Conservation (phyloP, 805 yeast genomes). For the Sugiyamaella floridensis region DNA sequence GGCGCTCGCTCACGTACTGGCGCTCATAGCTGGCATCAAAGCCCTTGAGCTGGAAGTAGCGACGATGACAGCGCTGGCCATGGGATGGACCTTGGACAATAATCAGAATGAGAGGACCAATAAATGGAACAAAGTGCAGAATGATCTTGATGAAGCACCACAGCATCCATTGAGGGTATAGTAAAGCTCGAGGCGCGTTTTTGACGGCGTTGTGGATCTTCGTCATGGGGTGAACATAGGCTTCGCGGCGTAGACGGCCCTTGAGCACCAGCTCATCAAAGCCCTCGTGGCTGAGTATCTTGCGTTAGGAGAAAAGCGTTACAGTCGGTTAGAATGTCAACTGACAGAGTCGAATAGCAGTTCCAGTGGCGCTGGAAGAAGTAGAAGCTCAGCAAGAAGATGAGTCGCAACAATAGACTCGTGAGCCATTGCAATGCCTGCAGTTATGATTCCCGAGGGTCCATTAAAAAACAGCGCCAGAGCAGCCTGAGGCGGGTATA, state of each 20-base stretch:
- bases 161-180: constrained; percentile 38
- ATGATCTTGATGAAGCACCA: constrained; percentile 34
- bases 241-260: constrained; percentile 33
- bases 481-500: constrained; percentile 43
- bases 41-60: constrained; percentile 55
- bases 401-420: constrained; percentile 38
- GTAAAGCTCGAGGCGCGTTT: constrained; percentile 32
- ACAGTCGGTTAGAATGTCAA: neutral
- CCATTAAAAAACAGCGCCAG: constrained; percentile 40
- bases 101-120: constrained; percentile 52
- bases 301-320: neutral
- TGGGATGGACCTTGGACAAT: constrained; percentile 47
- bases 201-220: constrained; percentile 30
- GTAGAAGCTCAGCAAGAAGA: constrained; percentile 35
- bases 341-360: constrained; percentile 42
- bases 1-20: constrained; percentile 22
- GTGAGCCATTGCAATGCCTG: constrained; percentile 41
- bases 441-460: constrained; percentile 44
- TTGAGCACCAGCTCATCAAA: constrained; percentile 39
- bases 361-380: constrained; percentile 44
- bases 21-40: constrained; percentile 38
- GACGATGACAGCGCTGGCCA: constrained; percentile 45
- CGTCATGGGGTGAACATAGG: constrained; percentile 27
- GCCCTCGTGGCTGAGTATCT: constrained; percentile 38
- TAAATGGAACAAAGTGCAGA: constrained; percentile 46